Evolutionary conservation across 176 grass and related monocot genomes (phyloP).

Genomic region (Ananas comosus): DNA sequence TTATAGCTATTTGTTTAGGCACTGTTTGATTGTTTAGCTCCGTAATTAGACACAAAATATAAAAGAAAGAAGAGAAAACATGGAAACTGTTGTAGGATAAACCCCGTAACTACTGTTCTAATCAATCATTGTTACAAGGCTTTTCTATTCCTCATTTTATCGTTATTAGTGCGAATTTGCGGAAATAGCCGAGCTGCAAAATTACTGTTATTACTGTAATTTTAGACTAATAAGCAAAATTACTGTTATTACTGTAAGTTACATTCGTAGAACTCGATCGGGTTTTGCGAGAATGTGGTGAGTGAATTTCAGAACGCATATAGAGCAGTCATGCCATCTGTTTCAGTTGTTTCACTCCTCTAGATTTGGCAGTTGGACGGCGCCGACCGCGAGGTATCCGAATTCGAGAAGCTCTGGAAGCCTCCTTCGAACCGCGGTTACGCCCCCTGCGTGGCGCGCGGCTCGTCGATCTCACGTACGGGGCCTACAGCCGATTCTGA

Average conservation of each 20-base stretch:
- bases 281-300: constrained; percentile 29
- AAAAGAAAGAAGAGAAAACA: too few species aligned
- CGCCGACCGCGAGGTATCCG: constrained; percentile 5
- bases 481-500: neutral
- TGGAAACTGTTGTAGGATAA: neutral
- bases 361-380: constrained; percentile 75
- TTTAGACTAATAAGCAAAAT: too few species aligned
- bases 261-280: constrained; percentile 1
- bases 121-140: neutral
- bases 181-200: too few species aligned
- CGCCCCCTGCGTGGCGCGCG: constrained; percentile 47
- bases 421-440: constrained; percentile 39
- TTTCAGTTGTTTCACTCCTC: constrained; percentile 28
- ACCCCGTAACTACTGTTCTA: neutral
- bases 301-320: constrained; percentile 1
- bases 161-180: too few species aligned
- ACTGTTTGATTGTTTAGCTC: too few species aligned
- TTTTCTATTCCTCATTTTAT: neutral
- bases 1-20: too few species aligned
- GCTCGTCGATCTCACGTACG: constrained; percentile 37
- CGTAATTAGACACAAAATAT: too few species aligned
- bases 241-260: neutral
- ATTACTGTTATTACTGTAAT: too few species aligned
- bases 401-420: constrained; percentile 53
- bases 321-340: constrained; percentile 11